Evolutionary conservation across 2,329 filamentous ascomycete species (phyloP), one percentile per base, ranked within the genome.

Genomic region (Colletotrichum sp.): DNA sequence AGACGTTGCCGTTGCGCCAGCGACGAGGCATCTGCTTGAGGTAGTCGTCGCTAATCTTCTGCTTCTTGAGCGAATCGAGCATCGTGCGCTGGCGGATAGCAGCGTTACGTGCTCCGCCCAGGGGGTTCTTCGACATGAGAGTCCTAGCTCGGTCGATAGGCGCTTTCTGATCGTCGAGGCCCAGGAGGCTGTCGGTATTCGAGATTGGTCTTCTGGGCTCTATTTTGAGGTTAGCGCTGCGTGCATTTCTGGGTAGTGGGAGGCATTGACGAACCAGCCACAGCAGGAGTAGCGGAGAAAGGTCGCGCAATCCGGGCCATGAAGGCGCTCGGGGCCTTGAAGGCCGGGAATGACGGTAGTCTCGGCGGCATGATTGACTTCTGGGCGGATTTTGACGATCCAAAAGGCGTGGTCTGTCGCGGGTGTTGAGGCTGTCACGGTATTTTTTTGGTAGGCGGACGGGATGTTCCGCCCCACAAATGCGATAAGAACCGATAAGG

Each of bases 1-100:
- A 98, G 68, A 98, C 90, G 82, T 98, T 96, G 79, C 97, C 97
- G 1, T 87, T 80, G 80, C 89, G 88, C 93, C 94, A 98, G 55
- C 90, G 89, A 64, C 96, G 93, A 43, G 91, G 89, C 84, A 93
- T 89, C 84, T 95, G 92, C 77, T 85, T 87, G 79, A 92, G 85
- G 83, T 92, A 91, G 77, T 92, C 91, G 60, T 86, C 85, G 68
- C 84, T 85, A 62, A 84, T 79, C 80, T 85, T 85, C 78, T 83
- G 82, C 78, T 84, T 83, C 78, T 81, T 81, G 70, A 87, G 78
- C 71, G 83, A 81, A 69, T 87, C 83, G 71, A 85, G 82, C 71
- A 85, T 80, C 16, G 79, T 78, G 71, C 82, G 80, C 78, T 82
- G 83, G 78, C 78, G 79, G 62, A 77, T 76, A 69, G 79, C 71